Base-by-base conservation (phyloP, 202 grass and related monocot genomes). In the Schoenoplectus triqueter region DNA sequence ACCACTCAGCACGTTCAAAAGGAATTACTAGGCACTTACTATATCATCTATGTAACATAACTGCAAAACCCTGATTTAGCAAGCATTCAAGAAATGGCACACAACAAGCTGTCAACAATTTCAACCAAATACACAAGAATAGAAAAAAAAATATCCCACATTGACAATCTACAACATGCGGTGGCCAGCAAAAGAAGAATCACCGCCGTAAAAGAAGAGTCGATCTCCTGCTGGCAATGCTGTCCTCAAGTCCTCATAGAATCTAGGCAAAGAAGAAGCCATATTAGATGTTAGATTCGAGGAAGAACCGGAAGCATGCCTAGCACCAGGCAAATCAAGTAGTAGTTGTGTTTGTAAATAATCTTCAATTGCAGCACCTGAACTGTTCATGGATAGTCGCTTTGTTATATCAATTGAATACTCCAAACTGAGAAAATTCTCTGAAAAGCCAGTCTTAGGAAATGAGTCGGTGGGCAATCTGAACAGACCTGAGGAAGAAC, bases 391-490 rank as follows among this genome's bases (percentile, higher is more conserved):
- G 22, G 69, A 65, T 18, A 20, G 48, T 87, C 45, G 52, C 75
- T 78, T 80, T 78, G 63, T 70, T 59, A 73, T 6, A 57, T 90
- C 78, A 21, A 68, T 87, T 85, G 90, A 73, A 82, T 72, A 85
- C 64, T 62, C 3, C 45, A 73, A 65, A 77, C 39, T 64, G 39
- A 80, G 87, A 80, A 73, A 79, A 56, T 59, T 59, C 13, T 70
- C 31, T 20, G 75, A 60, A 59, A 86, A 52, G 62, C 72, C 69
- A 71, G 78, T 11, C 20, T 59, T 59, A 0, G 85, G 84, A 80
- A 92, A 94, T n/a, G 88, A 87, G 73, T 95, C 91, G 0, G 87
- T 92, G 21, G 91, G 93, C 83, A 98, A 60, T 85, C 95, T 89
- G 68, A 98, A 95, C 42, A 98, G 41, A 77, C 88, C 81, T 1